Conservation (phyloP, 2,329 filamentous ascomycete species). For the Exserohilum turcica region DNA sequence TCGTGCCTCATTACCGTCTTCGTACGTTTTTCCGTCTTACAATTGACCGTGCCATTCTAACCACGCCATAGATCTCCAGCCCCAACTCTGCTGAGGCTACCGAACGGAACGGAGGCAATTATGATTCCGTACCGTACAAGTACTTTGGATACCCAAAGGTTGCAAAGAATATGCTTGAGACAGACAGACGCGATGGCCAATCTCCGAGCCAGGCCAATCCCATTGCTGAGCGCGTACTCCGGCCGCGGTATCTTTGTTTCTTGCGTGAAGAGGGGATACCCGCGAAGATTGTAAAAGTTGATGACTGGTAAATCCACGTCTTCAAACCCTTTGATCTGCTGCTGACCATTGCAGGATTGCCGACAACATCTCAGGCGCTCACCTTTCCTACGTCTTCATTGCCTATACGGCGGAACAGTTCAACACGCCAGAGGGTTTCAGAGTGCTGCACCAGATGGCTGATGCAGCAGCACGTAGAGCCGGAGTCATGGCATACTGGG, state of each 20-base stretch:
- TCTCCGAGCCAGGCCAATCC: constrained; percentile 25
- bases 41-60: not conserved
- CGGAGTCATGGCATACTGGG: constrained; percentile 51
- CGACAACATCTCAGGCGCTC: constrained; percentile 24
- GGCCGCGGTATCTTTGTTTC: constrained; percentile 40
- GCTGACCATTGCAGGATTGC: constrained; percentile 17
- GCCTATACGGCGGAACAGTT: constrained; percentile 53
- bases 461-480: constrained; percentile 48
- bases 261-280: constrained; percentile 24
- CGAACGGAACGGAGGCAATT: constrained; percentile 29
- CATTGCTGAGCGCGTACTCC: constrained; percentile 32
- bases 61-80: constrained; percentile 25
- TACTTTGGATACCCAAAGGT: constrained; percentile 42
- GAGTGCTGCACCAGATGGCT: constrained; percentile 44
- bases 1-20: constrained; percentile 31
- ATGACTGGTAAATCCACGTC: constrained; percentile 27
- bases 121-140: constrained; percentile 36
- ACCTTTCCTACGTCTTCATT: constrained; percentile 49
- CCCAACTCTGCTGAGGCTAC: constrained; percentile 21
- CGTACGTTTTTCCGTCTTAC: constrained; percentile 18
- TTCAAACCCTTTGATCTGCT: not conserved
- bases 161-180: constrained; percentile 36
- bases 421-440: constrained; percentile 31
- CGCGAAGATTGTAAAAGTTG: constrained; percentile 30
- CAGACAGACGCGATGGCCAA: constrained; percentile 13